Conservation (phyloP, 2,329 filamentous ascomycete genomes). For the Acrocalymma vagum region DNA sequence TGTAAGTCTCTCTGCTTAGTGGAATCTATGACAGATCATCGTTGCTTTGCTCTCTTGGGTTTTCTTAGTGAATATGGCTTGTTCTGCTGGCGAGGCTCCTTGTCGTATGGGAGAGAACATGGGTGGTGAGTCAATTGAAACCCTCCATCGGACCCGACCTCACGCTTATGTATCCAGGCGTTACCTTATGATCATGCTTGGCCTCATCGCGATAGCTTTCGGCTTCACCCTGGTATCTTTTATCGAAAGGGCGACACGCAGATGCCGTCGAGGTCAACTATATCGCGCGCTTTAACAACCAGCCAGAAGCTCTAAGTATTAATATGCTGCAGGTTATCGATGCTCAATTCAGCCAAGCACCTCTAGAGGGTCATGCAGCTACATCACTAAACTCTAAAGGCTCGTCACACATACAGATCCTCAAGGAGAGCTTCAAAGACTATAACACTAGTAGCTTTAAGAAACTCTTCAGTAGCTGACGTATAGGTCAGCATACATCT, state of each 20-base stretch:
- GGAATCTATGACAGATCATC: slow-evolving; percentile 66
- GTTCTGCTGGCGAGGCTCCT: slow-evolving; percentile 30
- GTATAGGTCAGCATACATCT: slow-evolving; percentile 36
- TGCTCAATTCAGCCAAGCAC: slow-evolving; percentile 9
- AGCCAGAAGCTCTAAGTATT: slow-evolving; percentile 36
- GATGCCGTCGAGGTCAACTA: slow-evolving; percentile 60
- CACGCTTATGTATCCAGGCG: slow-evolving; percentile 7
- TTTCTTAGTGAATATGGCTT: slow-evolving; percentile 56
- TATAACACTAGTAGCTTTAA: slow-evolving; percentile 37
- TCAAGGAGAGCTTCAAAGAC: slow-evolving; percentile 37
- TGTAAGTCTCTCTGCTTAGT: slow-evolving; percentile 67
- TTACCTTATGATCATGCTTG: slow-evolving; percentile 39
- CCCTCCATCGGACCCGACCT: background rate
- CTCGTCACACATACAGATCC: slow-evolving; percentile 30
- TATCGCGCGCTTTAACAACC: slow-evolving; percentile 47
- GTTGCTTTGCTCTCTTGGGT: slow-evolving; percentile 56
- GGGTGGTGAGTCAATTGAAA: slow-evolving; percentile 49
- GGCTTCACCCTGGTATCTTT: slow-evolving; percentile 57
- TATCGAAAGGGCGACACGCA: slow-evolving; percentile 55
- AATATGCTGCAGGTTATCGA: slow-evolving; percentile 45
- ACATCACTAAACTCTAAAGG: slow-evolving; percentile 11
- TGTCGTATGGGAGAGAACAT: slow-evolving; percentile 56
- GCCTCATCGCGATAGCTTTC: slow-evolving; percentile 54
- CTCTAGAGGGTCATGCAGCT: no score
- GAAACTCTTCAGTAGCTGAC: slow-evolving; percentile 34